Base-by-base conservation (phyloP, 495 filamentous ascomycete genomes). In the Amorphotheca resinae region DNA sequence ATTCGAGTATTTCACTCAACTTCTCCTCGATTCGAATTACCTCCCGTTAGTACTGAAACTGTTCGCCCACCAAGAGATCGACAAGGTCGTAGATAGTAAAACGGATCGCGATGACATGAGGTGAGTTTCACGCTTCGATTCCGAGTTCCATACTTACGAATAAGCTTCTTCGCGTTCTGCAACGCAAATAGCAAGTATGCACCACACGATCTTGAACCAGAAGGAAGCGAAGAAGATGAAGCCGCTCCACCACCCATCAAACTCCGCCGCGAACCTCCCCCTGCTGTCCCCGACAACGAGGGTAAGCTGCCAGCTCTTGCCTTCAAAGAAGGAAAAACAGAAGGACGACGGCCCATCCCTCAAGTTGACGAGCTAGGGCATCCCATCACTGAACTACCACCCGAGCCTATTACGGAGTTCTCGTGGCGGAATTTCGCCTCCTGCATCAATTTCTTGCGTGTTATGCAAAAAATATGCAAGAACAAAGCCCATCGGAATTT, bases 381-480 rank as follows among this genome's bases (percentile, higher is more conserved):
- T 53, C 84, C 87, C 7, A 58, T 72, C 35, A 70, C 66, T 53
- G 61, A 64, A 20, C 57, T 66, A 12, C 84, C 87, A 2, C 73
- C 79, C 22, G 78, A 83, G 44, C 85, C 86, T 18, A 87, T 95
- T 48, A 95, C 83, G 6, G 76, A 77, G 50, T 96, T 84, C 69
- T 89, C 84, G 18, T 87, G 85, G 62, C 83, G 93, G 49, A 88
- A 89, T 64, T 93, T 96, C 71, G 93, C 88, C 69, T 79, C 84
- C 5, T 72, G 77, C 39, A 94, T 95, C 69, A 95, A 91, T 62
- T 83, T 87, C 63, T 72, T 98, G 14, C 87, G 93, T 49, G 74
- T 94, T 41, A 82, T 96, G 75, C 91, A 96, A 58, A 98, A 98
- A 61, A 82, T 96, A 44, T 93, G 87, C 59, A 91, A 93, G 49